Percentiles rank a stretch among this genome's conserved stretches.
Evolutionary conservation across 305 asterid species (phyloP).

Genomic region (Fraxinus greggii): DNA sequence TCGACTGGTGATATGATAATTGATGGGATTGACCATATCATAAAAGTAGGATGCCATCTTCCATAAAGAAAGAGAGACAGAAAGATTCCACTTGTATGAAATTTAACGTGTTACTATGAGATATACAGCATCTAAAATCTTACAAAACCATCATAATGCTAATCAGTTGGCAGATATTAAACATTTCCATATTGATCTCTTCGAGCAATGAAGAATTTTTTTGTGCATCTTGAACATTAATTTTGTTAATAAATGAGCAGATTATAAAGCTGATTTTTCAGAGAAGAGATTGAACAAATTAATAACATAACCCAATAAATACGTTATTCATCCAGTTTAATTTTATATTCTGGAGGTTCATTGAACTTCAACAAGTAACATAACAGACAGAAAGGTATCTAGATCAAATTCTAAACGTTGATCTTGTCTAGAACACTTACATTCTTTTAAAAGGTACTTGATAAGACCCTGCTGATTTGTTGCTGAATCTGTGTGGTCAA

Average conservation of each 20-base stretch:
- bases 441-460: neutral
- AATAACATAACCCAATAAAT: neutral
- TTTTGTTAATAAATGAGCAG: conserved; percentile 11
- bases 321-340: neutral
- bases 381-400: neutral
- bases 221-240: conserved; percentile 48
- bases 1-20: neutral
- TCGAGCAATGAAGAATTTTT: conserved; percentile 35
- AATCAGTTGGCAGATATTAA: conserved; percentile 42
- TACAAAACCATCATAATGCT: conserved; percentile 29
- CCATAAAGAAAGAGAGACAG: conserved; percentile 16
- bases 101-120: conserved; percentile 26
- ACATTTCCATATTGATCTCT: conserved; percentile 28
- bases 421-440: neutral
- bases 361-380: neutral
- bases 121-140: conserved; percentile 32
- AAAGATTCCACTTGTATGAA: conserved; percentile 26
- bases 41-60: neutral
- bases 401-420: neutral
- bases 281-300: neutral
- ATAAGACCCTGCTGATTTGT: neutral
- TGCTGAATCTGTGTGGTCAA: neutral
- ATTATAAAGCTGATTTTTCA: neutral
- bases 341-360: neutral
- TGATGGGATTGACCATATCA: neutral